Percentiles rank a stretch among this genome's conserved stretches.
These are phyloP conservation scores for Miscanthus lutarioriparius DNA, from an alignment of 176 grass and related monocot genomes.

Conservation along the genomic window DNA sequence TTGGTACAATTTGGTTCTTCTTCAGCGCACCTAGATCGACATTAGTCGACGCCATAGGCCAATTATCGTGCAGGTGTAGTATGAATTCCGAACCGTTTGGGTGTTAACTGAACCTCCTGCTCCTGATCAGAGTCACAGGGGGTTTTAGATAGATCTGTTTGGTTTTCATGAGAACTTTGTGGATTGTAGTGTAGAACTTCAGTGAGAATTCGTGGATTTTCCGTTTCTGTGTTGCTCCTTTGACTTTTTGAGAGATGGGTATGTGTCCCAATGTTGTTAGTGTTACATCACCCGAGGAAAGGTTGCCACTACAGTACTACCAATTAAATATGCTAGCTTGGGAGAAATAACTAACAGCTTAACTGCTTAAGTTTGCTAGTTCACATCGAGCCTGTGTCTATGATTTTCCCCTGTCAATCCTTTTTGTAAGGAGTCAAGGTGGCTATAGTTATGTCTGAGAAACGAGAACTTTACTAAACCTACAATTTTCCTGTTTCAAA, in stretches of 20 bases:
- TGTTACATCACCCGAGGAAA: conserved; percentile 3
- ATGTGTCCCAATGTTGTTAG: background rate
- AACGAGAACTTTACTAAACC: conserved; percentile 12
- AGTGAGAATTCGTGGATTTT: background rate
- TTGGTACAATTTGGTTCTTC: background rate
- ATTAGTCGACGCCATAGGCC: background rate
- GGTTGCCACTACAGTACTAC: conserved; percentile 15
- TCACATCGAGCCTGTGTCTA: no score
- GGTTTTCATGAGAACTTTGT: background rate
- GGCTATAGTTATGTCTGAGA: background rate
- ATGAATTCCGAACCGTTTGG: background rate
- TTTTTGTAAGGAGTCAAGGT: background rate
- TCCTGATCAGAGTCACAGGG: conserved; percentile 4
- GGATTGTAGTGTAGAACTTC: background rate
- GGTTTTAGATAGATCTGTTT: conserved; percentile 26
- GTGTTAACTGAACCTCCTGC: background rate
- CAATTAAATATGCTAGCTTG: background rate
- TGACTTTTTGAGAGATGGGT: conserved; percentile 17
- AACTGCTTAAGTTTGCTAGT: no score
- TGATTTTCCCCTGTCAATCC: no score
- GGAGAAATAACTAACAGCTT: background rate
- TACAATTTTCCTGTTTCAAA: background rate
- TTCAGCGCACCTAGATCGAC: background rate
- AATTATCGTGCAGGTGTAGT: background rate
- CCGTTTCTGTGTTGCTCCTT: background rate